phyloP scores from a whole-genome alignment of 2,329 filamentous ascomycete species.

The Xylogone sp. region DNA sequence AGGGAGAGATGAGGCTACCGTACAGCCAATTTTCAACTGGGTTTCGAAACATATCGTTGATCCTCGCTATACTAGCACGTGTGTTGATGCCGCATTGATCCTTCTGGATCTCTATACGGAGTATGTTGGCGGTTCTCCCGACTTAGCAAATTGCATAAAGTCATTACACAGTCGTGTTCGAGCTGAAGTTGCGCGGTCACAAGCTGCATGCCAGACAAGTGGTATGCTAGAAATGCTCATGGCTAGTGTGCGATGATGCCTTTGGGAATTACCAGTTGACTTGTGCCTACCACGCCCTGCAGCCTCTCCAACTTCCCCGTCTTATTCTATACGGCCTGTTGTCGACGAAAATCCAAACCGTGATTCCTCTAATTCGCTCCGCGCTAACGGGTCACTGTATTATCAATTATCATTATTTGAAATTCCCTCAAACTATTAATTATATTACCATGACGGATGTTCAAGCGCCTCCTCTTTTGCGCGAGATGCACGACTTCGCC shows the following conservation, averaged over 20 bases:
- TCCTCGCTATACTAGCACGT: slow-evolving; percentile 74
- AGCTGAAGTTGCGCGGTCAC: slow-evolving; percentile 75
- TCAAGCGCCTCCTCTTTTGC: slow-evolving; percentile 13
- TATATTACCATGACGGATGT: slow-evolving; percentile 10
- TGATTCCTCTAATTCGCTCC: no score
- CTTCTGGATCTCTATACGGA: slow-evolving; percentile 85
- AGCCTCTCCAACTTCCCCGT: background rate
- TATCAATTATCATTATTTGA: background rate
- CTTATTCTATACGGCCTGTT: no score
- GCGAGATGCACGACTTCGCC: slow-evolving; percentile 34
- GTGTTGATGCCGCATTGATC: slow-evolving; percentile 77
- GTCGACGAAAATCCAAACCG: no score
- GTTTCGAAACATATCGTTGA: slow-evolving; percentile 76
- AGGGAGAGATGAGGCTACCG: slow-evolving; percentile 73
- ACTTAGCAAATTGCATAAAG: slow-evolving; percentile 68
- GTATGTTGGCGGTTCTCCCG: slow-evolving; percentile 68
- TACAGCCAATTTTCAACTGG: slow-evolving; percentile 83
- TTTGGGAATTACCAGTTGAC: no score
- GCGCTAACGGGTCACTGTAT: background rate
- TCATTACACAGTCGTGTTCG: slow-evolving; percentile 67
- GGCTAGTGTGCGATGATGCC: slow-evolving; percentile 36
- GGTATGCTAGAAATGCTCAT: slow-evolving; percentile 86
- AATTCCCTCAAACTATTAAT: background rate
- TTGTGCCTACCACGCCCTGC: background rate
- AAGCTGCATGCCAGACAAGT: slow-evolving; percentile 74